Evolutionary conservation across 306 rosid genomes (phyloP).

Genomic region (Glycyrrhiza uralensis): DNA sequence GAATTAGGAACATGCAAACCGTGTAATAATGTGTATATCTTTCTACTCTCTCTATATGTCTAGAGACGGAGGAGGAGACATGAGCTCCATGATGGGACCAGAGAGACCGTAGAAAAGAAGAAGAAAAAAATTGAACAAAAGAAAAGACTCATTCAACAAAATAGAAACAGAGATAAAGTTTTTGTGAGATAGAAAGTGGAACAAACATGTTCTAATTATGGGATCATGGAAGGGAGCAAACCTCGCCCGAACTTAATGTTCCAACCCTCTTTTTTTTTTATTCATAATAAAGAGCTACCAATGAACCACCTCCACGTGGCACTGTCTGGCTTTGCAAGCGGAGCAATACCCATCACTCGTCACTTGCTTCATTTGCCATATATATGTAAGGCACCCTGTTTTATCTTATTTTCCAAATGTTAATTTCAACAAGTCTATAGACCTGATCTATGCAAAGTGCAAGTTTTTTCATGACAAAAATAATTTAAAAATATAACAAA

Average conservation of each 20-base stretch:
- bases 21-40: conserved; percentile 24
- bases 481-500: too few species aligned
- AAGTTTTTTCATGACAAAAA: too few species aligned
- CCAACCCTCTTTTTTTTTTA: neutral
- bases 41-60: conserved; percentile 20
- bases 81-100: conserved; percentile 32
- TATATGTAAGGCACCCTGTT: too few species aligned
- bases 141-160: neutral
- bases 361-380: too few species aligned
- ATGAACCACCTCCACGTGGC: neutral
- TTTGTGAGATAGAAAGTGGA: conserved; percentile 31
- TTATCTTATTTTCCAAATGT: too few species aligned
- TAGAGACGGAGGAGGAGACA: conserved; percentile 41
- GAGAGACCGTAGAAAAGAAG: neutral
- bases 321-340: neutral
- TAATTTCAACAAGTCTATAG: too few species aligned
- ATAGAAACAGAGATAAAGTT: neutral
- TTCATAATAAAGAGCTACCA: neutral
- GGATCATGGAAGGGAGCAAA: conserved; percentile 85
- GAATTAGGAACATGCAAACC: conserved; percentile 33
- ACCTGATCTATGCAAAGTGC: too few species aligned
- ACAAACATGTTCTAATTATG: conserved; percentile 46
- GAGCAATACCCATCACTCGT: too few species aligned
- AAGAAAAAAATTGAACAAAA: neutral
- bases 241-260: conserved; percentile 51